A percentile compares a stretch with the other conserved stretches of the same genome.
These are phyloP conservation scores for Claviceps maximensis DNA, from an alignment of 2,329 filamentous ascomycete genomes.

Conservation along the genomic window DNA sequence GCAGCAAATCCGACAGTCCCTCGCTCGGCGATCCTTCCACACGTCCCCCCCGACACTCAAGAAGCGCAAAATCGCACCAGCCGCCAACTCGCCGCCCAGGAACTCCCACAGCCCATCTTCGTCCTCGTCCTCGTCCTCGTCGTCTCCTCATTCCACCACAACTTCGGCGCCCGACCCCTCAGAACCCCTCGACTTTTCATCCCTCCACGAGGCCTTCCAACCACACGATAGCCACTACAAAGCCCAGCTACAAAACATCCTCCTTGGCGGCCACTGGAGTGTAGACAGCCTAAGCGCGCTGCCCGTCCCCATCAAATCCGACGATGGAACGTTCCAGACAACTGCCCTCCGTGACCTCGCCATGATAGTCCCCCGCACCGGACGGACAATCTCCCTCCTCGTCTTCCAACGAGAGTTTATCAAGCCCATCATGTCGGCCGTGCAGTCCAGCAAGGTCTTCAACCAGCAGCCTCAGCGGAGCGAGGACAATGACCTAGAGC, in stretches of 20 bases:
- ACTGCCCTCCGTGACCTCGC: constrained; percentile 43
- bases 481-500: constrained; percentile 46
- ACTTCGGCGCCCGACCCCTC: constrained; percentile 19
- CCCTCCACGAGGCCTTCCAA: constrained; percentile 31
- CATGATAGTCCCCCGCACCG: constrained; percentile 35
- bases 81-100: constrained; percentile 17
- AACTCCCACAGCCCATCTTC: constrained; percentile 9
- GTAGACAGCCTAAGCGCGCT: constrained; percentile 34
- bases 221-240: constrained; percentile 29
- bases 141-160: constrained; percentile 6
- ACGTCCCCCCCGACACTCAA: constrained; percentile 19
- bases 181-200: constrained; percentile 35
- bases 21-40: constrained; percentile 13
- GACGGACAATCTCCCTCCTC: constrained; percentile 27
- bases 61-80: constrained; percentile 24
- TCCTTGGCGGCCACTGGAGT: constrained; percentile 38
- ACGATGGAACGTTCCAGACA: constrained; percentile 9
- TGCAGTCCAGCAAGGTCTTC: constrained; percentile 38
- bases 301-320: constrained; percentile 24
- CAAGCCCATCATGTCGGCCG: constrained; percentile 42
- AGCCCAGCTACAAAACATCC: constrained; percentile 27
- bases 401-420: constrained; percentile 30
- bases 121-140: constrained; percentile 9
- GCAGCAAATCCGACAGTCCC: not conserved
- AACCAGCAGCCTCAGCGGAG: constrained; percentile 48